Base-by-base conservation (phyloP, 2,329 filamentous ascomycete genomes). In the Sclerotinia subarctica region DNA sequence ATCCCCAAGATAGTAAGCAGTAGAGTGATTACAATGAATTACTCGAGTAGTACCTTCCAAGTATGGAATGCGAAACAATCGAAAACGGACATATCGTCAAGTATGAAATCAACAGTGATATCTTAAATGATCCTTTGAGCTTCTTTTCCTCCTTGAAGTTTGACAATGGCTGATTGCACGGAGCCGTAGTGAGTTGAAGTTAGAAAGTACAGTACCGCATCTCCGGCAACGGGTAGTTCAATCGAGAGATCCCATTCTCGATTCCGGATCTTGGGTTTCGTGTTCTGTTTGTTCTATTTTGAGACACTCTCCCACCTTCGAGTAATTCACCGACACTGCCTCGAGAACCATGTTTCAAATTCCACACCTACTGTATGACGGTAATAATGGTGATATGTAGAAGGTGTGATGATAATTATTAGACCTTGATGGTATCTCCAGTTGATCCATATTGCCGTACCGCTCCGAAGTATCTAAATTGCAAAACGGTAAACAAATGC, bases 51-150 rank as follows among this genome's bases (percentile, higher is more conserved):
- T 49, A 49, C 49, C 57, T 63, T 67, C 65, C 65, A 38, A 35
- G 47, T 67, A 44, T 46, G 57, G 65, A 26, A 47, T 35, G 26
- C 63, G 57, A 67, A 67, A 67, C 65, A 44, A 44, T 52, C 65
- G 52, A 67, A 53, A 46, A 63, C 56, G 49, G 57, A 67, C 17
- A 19, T 26, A 29, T 49, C n/a, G 46, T 59, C 49, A 47, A 47
- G 42, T 46, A 51, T 63, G 57, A 47, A 67, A 56, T 67, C 57
- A 67, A 42, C 57, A 26, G 65, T 67, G 10, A 63, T 44, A 67
- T 54, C 21, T 26, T 67, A 63, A 44, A 54, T 63, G 65, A 53
- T 63, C 65, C 65, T 63, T 35, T 54, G 65, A 67, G 57, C 65
- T 38, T 67, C 65, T 54, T 53, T 47, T 8, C n/a, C 21, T 63